Conservation (phyloP, 306 rosid species). For the Macrotyloma uniflorum region DNA sequence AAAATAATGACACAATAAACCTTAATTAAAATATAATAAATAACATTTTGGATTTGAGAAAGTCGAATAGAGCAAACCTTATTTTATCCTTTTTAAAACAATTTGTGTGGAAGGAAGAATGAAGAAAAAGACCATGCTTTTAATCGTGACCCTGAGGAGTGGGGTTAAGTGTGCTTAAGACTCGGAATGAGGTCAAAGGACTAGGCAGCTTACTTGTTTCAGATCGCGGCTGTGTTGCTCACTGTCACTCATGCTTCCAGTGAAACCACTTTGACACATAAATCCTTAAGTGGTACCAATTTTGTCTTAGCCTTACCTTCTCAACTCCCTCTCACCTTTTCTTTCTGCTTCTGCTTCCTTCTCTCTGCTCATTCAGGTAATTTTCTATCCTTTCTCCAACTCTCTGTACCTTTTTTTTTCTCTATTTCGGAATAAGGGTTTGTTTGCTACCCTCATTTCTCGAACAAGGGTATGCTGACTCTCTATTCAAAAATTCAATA, state of each 20-base stretch:
- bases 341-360: not conserved
- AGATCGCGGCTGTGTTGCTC: slow-evolving; percentile 23
- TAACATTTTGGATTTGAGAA: too few relatives aligned
- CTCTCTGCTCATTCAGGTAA: slow-evolving; percentile 36
- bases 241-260: not conserved
- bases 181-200: not conserved
- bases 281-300: slow-evolving; percentile 25
- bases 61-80: not conserved
- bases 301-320: slow-evolving; percentile 12
- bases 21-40: too few relatives aligned
- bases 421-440: not conserved
- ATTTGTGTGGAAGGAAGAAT: not conserved
- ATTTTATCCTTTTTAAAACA: not conserved
- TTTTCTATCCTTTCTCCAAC: not conserved
- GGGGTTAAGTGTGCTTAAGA: slow-evolving; percentile 1
- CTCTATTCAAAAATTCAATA: slow-evolving; percentile 10
- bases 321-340: not conserved
- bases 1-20: too few relatives aligned
- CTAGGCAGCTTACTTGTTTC: slow-evolving; percentile 19
- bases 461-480: slow-evolving; percentile 25
- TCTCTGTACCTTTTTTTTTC: not conserved
- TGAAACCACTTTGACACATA: not conserved
- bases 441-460: slow-evolving; percentile 9
- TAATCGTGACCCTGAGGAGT: not conserved
- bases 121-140: not conserved